Base-by-base conservation (phyloP, 2,329 filamentous ascomycete genomes). In the Exutisphaerella laricina region DNA sequence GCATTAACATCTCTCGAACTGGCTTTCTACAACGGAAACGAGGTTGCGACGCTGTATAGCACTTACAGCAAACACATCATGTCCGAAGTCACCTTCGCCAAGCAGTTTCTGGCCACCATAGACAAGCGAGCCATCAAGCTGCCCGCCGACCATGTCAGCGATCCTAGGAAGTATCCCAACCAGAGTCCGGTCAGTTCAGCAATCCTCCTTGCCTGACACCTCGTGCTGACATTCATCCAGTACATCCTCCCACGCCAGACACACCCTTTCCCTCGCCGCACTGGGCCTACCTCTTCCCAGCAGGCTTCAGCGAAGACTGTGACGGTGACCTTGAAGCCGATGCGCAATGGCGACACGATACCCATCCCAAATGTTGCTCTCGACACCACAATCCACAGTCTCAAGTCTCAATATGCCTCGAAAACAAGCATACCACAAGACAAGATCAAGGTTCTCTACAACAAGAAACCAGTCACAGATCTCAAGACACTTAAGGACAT, bases 121-220 rank as follows among this genome's bases (percentile, higher is more conserved):
- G 88, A 94, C 67, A 78, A 80, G 48, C 81, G 83, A 37, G 84
- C 88, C 5, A 66, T 81, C 57, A 94, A 89, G 72, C 78, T 97
- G 51, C 80, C 84, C n/a, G 73, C 85, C 52, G 88, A 97, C 66
- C 85, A 96, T 79, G 82, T 94, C 65, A 86, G 90, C 67, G 87
- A 96, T 61, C 80, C 87, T 37, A 82, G 81, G 58, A 79, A 75
- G 54, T 89, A 90, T 63, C 84, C 86, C 17, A 72, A 84, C 18
- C 80, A 85, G 49, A 75, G 80, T 53, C 84, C 88, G 12, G 90
- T 96, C 77, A 21, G 81, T 64, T 5, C 8, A 33, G 7, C 34
- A 31, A 30, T 12, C 4, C 18, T 4, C 9, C 5, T 18, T 14
- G 12, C 14, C 7, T 25, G 13, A n/a, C n/a, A 12, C 14, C 30